Evolutionary conservation across 306 rosid genomes (phyloP).

Genomic region (Pyrus betulifolia): DNA sequence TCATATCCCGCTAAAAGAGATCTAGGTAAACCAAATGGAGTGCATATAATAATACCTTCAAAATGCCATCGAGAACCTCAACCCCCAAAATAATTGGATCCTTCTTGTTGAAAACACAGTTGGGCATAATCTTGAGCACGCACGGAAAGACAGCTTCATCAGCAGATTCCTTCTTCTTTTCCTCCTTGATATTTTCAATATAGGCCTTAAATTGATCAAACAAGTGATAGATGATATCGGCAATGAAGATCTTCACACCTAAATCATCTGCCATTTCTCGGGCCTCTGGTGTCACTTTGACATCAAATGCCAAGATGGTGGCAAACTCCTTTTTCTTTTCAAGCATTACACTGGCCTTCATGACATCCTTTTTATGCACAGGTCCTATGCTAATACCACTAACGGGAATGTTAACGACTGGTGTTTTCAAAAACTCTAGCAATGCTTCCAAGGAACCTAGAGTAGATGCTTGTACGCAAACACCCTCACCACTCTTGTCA

Average conservation of each 20-base stretch:
- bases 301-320: slow-evolving; percentile 91
- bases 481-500: slow-evolving; percentile 90
- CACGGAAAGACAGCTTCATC: slow-evolving; percentile 96
- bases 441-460: slow-evolving; percentile 95
- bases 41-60: slow-evolving; percentile 47
- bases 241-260: slow-evolving; percentile 79
- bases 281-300: slow-evolving; percentile 92
- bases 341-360: slow-evolving; percentile 98
- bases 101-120: slow-evolving; percentile 86
- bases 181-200: slow-evolving; percentile 82
- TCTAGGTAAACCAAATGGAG: neutral
- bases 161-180: slow-evolving; percentile 84
- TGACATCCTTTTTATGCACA: slow-evolving; percentile 90
- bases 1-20: neutral
- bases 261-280: slow-evolving; percentile 79
- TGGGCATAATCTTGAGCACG: slow-evolving; percentile 68
- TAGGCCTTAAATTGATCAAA: slow-evolving; percentile 91
- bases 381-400: slow-evolving; percentile 94
- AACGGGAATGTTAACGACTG: slow-evolving; percentile 86
- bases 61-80: slow-evolving; percentile 81
- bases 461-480: slow-evolving; percentile 96
- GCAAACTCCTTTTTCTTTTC: slow-evolving; percentile 83
- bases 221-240: slow-evolving; percentile 90
- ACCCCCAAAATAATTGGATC: slow-evolving; percentile 98
- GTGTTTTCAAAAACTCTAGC: slow-evolving; percentile 83